Conservation (phyloP, 192 early-diverging fungal species). For the Backusella australiensis region DNA sequence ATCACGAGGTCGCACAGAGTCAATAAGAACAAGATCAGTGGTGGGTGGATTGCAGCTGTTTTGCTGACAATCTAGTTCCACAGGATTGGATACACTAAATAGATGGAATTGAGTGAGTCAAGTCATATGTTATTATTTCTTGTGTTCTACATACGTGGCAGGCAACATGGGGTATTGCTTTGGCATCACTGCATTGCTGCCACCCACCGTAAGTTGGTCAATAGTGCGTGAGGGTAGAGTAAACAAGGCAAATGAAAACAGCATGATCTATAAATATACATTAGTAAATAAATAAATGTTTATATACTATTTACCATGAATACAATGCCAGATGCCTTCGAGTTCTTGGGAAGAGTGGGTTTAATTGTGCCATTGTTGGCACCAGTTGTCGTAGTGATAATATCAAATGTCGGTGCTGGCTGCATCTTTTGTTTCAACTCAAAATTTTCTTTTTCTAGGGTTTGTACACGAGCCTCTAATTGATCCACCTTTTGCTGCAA, state of each 20-base stretch:
- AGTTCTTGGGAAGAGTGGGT: slow-evolving; percentile 17
- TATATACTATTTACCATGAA: slow-evolving; percentile 52
- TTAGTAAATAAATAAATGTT: neutral
- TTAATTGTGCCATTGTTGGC: neutral
- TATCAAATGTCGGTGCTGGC: slow-evolving; percentile 9
- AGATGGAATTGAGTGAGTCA: neutral
- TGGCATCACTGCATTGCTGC: slow-evolving; percentile 15
- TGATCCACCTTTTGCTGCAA: slow-evolving; percentile 55
- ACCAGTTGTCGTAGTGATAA: too few relatives aligned
- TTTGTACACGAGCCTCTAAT: slow-evolving; percentile 54
- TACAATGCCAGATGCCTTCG: slow-evolving; percentile 53
- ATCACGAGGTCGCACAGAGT: slow-evolving; percentile 32
- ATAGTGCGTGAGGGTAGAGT: slow-evolving; percentile 59
- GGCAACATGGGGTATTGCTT: slow-evolving; percentile 29
- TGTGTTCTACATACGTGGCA: neutral
- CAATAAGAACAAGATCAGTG: slow-evolving; percentile 29
- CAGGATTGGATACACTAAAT: slow-evolving; percentile 5
- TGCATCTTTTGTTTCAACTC: slow-evolving; percentile 38
- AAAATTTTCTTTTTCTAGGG: slow-evolving; percentile 55
- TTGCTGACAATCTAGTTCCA: slow-evolving; percentile 3
- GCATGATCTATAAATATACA: slow-evolving; percentile 56
- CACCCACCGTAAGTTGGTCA: slow-evolving; percentile 49
- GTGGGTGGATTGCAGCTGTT: neutral
- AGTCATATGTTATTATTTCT: neutral
- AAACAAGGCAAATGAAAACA: slow-evolving; percentile 85